Evolutionary conservation across 2,329 filamentous ascomycete genomes (phyloP), one percentile per base, ranked within the genome.

Genomic region (Aspergillus sclerotialis): DNA sequence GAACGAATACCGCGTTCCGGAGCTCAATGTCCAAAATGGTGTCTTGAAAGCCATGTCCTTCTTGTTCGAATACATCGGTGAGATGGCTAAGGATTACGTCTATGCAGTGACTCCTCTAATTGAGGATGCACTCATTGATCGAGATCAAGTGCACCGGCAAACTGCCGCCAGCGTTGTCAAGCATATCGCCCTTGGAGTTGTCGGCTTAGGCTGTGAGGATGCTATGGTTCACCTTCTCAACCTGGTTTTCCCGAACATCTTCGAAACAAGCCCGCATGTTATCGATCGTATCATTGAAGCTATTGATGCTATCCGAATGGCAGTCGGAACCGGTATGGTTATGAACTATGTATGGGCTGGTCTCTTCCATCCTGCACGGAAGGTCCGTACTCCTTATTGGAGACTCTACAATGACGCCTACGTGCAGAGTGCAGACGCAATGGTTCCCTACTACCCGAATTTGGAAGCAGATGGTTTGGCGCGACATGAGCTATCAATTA

Each of bases 81-180:
- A 98, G 64, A 96, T 98, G 92, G 87, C 88, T 44, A 98, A 96
- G 67, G 92, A 98, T 64, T 98, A 98, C 60, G 92, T 98, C 56
- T 98, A 98, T 56, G 92, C 93, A 12, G 89, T 98, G 21, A 95
- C 89, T 2, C 92, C 92, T 5, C 72, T 98, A 7, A 80, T 98
- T 2, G 92, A 98, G 58, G 92, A 98, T 57, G 92, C 93, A 2
- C 80, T 98, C 42, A 95, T 95, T 63, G 92, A 98, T 62, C 82
- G 92, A 42, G 92, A 98, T 61, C 92, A 98, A 66, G 92, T 98
- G 2, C 92, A 98, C 66, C 81, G 92, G 17, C 92, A 98, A 63
- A 98, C 92, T 1, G 92, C 92, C 1, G 92, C 92, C 16, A 88
- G 83, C 2, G 92, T 96, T 2, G 92, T 98, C 62, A 98, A 98